Evolutionary conservation across 768 basidiomycete species (phyloP).

Genomic region (Neoboletus brunneissimus): DNA sequence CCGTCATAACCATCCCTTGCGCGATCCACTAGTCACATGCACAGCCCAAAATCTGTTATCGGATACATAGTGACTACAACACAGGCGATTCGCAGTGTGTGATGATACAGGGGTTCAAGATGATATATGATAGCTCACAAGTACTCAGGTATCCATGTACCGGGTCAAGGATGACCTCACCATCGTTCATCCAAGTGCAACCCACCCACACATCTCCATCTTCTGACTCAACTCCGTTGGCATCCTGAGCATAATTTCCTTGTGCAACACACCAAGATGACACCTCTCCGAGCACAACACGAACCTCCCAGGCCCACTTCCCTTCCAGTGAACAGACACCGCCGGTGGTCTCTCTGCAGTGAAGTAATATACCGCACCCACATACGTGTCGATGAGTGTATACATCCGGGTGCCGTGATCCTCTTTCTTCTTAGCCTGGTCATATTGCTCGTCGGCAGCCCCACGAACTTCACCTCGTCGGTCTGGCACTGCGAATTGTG

Average conservation of each 20-base stretch:
- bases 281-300: conserved; percentile 24
- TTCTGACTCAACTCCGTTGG: conserved; percentile 1
- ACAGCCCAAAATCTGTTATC: no score
- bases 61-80: no score
- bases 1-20: no score
- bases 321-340: conserved; percentile 20
- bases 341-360: conserved; percentile 15
- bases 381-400: conserved; percentile 17
- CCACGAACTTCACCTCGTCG: neutral
- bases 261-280: conserved; percentile 10
- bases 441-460: conserved; percentile 5
- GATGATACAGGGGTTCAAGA: no score
- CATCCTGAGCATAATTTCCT: conserved; percentile 22
- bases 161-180: neutral
- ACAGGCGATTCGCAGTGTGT: no score
- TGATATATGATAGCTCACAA: no score
- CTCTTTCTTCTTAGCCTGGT: neutral
- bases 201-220: neutral
- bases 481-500: no score
- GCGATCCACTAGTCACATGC: no score
- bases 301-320: conserved; percentile 22
- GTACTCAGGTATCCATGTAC: no score
- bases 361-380: conserved; percentile 19
- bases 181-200: neutral
- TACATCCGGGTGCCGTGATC: neutral